These are phyloP conservation scores for Globisporangium barbulae DNA, from an alignment of 352 stramenopile genomes.

Conservation along the genomic window DNA sequence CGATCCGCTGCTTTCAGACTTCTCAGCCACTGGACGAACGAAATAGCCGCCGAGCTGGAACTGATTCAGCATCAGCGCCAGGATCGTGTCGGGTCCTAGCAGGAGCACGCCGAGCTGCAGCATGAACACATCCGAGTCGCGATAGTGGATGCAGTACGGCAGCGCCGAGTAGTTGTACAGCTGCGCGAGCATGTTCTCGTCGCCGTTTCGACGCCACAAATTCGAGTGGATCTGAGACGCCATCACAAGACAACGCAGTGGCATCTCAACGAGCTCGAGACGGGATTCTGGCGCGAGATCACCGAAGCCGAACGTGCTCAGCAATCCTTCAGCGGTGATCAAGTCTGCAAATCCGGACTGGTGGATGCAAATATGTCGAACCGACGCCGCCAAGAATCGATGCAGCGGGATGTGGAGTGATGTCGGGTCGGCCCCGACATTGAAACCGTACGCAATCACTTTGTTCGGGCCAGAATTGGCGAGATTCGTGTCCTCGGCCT, in stretches of 20 bases:
- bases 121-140: conserved; percentile 78
- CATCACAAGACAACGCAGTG: conserved; percentile 81
- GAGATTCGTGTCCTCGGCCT: conserved; percentile 15
- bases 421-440: conserved; percentile 50
- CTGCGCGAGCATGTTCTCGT: conserved; percentile 89
- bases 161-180: conserved; percentile 89
- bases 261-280: conserved; percentile 73
- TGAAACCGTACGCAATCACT: conserved; percentile 58
- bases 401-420: conserved; percentile 84
- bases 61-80: conserved; percentile 72
- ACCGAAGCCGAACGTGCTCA: conserved; percentile 60
- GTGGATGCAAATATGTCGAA: conserved; percentile 68
- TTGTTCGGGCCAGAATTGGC: conserved; percentile 10
- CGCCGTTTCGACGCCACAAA: conserved; percentile 81
- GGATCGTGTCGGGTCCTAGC: conserved; percentile 54
- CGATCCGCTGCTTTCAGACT: not conserved
- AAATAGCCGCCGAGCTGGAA: conserved; percentile 80
- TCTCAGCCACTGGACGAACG: conserved; percentile 15
- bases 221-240: conserved; percentile 87
- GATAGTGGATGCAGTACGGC: conserved; percentile 85
- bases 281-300: conserved; percentile 36
- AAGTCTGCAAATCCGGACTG: conserved; percentile 43
- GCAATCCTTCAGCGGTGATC: conserved; percentile 43
- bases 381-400: conserved; percentile 68
- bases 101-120: conserved; percentile 70